Evolutionary conservation across 495 filamentous ascomycete genomes (phyloP).

Genomic region (Penicillium canariense): DNA sequence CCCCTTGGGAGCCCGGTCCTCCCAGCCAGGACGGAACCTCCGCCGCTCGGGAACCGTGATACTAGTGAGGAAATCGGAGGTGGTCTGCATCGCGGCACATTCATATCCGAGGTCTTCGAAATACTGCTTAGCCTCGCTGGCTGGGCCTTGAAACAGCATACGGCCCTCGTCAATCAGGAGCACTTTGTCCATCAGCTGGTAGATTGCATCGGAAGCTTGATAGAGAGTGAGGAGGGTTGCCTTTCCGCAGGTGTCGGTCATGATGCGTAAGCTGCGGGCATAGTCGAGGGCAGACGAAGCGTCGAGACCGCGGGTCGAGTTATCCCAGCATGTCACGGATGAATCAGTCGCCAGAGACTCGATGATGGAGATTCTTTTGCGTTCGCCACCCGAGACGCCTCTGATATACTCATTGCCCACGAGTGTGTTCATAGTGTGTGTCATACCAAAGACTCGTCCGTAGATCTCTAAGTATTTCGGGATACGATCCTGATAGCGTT

Average conservation of each 20-base stretch:
- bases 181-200: slow-evolving; percentile 81
- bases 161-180: slow-evolving; percentile 74
- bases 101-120: slow-evolving; percentile 81
- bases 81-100: slow-evolving; percentile 73
- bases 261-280: slow-evolving; percentile 66
- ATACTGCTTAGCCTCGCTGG: slow-evolving; percentile 65
- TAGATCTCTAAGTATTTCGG: slow-evolving; percentile 68
- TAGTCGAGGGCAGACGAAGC: slow-evolving; percentile 74
- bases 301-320: slow-evolving; percentile 78
- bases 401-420: slow-evolving; percentile 81
- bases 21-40: slow-evolving; percentile 59
- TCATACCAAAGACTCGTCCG: slow-evolving; percentile 77
- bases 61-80: slow-evolving; percentile 79
- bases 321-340: slow-evolving; percentile 79
- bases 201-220: slow-evolving; percentile 81
- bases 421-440: slow-evolving; percentile 75
- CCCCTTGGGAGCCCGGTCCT: slow-evolving; percentile 64
- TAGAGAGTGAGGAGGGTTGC: slow-evolving; percentile 80
- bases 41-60: slow-evolving; percentile 71
- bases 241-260: slow-evolving; percentile 76
- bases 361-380: slow-evolving; percentile 58
- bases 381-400: slow-evolving; percentile 85
- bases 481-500: slow-evolving; percentile 65
- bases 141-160: slow-evolving; percentile 76
- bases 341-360: slow-evolving; percentile 68